Evolutionary conservation across 768 basidiomycete species (phyloP), one percentile per base, ranked within the genome.

Genomic region (Hygrophoropsis aurantiaca): DNA sequence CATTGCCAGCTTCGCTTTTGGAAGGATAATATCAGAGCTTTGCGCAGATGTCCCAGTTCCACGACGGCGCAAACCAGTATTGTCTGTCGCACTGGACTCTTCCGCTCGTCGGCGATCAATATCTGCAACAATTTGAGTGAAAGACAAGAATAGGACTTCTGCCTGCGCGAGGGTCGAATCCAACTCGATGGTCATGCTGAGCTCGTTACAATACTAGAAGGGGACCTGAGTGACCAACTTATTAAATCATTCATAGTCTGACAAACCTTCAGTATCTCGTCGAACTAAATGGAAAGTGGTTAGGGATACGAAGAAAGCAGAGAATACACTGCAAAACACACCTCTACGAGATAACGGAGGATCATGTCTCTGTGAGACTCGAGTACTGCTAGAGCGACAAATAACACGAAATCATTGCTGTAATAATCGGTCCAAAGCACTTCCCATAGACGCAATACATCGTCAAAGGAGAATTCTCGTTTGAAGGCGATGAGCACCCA

Each of bases 291-390:
- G 26, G 37, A 35, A 13, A 45, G 13, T 26, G 54, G 16, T 47
- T 19, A 47, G 23, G n/a, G n/a, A n/a, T n/a, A n/a, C 40, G 20
- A 42, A 30, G 32, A 21, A 21, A 11, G 40, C 40, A 21, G 38
- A 40, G 18, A 18, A 41, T 15, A 16, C 7, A 11, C 20, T 24
- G 42, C 44, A 34, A 33, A 3, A 63, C 78, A 11, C 41, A 91
- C 91, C 81, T 98, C 94, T 15, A 93, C 86, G 7, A 99, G 80
- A 67, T 98, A 99, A 18, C 97, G 83, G 27, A 97, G 70, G 44
- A 98, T 91, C 68, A 97, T 90, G 58, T 97, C 94, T 24, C 97
- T 80, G 67, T 98, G 94, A 3, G 90, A 92, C 66, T 97, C 94
- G 4, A 99, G 76, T 32, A 99, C 81, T 2, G 94, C 95, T 23